These are phyloP conservation scores for Quercus robur DNA, from an alignment of 306 rosid species.

Conservation along the genomic window DNA sequence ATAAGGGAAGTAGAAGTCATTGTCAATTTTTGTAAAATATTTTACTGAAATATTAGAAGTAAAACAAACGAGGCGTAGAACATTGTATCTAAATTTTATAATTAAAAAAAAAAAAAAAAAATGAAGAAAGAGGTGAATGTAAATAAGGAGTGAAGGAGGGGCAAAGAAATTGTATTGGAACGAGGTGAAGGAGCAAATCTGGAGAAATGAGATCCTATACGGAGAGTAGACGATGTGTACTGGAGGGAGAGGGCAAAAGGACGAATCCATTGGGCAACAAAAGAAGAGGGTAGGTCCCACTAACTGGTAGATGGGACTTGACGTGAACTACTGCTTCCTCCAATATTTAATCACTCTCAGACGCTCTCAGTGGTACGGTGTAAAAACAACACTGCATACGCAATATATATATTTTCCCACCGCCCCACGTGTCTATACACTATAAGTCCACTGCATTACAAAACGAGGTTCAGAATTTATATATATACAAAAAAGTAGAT, in stretches of 20 bases:
- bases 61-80: too few relatives aligned
- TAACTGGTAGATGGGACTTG: constrained; percentile 36
- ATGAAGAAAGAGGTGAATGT: not conserved
- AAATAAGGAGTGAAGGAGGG: not conserved
- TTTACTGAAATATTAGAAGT: too few relatives aligned
- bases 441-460: too few relatives aligned
- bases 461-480: not conserved
- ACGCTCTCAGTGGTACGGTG: constrained; percentile 8
- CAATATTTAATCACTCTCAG: constrained; percentile 21
- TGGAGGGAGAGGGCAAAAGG: not conserved
- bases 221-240: not conserved
- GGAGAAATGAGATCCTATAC: too few relatives aligned
- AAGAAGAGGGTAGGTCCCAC: constrained; percentile 22
- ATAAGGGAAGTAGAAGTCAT: too few relatives aligned
- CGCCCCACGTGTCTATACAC: constrained; percentile 1
- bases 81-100: too few relatives aligned
- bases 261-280: constrained; percentile 14
- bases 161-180: not conserved
- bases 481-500: not conserved
- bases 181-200: not conserved
- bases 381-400: constrained; percentile 26
- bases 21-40: too few relatives aligned
- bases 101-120: too few relatives aligned
- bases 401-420: not conserved
- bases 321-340: constrained; percentile 21